phyloP scores from a whole-genome alignment of 805 yeast genomes.

The Cyberlindnera suaveolens region DNA sequence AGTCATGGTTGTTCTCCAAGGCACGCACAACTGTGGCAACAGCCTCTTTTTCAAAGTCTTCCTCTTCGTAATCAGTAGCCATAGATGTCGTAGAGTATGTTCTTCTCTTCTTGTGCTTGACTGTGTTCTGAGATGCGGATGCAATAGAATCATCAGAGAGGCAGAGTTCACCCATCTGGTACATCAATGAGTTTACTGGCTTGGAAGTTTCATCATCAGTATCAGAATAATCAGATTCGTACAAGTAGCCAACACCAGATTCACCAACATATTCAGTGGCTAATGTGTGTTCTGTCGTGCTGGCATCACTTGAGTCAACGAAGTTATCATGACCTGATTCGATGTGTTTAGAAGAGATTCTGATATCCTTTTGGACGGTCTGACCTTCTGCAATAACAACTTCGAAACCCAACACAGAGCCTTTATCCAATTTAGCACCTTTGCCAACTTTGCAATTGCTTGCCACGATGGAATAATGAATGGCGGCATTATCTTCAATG shows the following conservation, averaged over 20 bases:
- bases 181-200: slow-evolving; percentile 32
- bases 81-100: slow-evolving; percentile 34
- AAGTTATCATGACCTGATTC: slow-evolving; percentile 9
- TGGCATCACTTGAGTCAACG: slow-evolving; percentile 14
- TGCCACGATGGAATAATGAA: slow-evolving; percentile 69
- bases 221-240: slow-evolving; percentile 29
- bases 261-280: slow-evolving; percentile 16
- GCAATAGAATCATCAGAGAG: slow-evolving; percentile 55
- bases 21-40: slow-evolving; percentile 90
- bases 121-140: slow-evolving; percentile 35
- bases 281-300: slow-evolving; percentile 4
- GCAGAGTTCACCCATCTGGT: slow-evolving; percentile 41
- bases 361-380: slow-evolving; percentile 41
- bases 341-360: slow-evolving; percentile 46
- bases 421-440: slow-evolving; percentile 51
- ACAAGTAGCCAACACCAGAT: slow-evolving; percentile 30
- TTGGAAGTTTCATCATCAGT: slow-evolving; percentile 24
- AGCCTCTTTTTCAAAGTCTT: slow-evolving; percentile 86
- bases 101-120: slow-evolving; percentile 37
- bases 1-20: slow-evolving; percentile 83
- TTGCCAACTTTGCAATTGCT: slow-evolving; percentile 48
- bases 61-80: slow-evolving; percentile 53
- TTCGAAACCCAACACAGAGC: slow-evolving; percentile 71
- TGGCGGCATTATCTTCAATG: slow-evolving; percentile 56
- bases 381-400: slow-evolving; percentile 57